Evolutionary conservation across 1,139 yeast species (phyloP), one percentile per base, ranked within the genome.

Genomic region (Pichia sp.): DNA sequence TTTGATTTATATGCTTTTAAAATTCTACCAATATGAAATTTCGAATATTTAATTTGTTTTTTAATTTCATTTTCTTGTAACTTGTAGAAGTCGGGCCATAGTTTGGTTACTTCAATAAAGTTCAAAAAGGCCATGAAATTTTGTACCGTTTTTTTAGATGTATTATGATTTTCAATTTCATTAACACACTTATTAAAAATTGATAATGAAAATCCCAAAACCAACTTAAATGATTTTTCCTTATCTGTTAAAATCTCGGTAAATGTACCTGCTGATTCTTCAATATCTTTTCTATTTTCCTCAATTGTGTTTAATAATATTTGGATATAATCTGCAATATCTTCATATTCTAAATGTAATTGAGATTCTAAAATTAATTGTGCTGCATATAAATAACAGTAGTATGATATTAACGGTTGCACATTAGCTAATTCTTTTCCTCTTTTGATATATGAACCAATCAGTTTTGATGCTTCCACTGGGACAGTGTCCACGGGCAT

Each of bases 251-350:
- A 70, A 7, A 85, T 75, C 4, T 49, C 53, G 2, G 49, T 46
- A 11, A 54, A 19, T 19, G 43, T 36, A 2, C 48, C 34, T 6
- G 51, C 42, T 13, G 70, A 72, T 14, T 67, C 71, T 52, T 67
- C 53, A 53, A 67, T 55, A 31, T 62, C 58, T 34, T 63, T 67
- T 62, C 81, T 83, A 45, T 71, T 62, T 3, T 64, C 53, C 62
- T 88, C 96, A 36, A 89, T 78, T 5, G 79, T 79, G 62, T 83
- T 91, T 54, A 88, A 70, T 52, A 88, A 69, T 7, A 63, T 61
- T 48, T 83, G 72, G 0, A 89, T 85, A 62, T 80, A 84, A 2
- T 59, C 61, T 38, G 86, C 87, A 22, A 79, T 77, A 5, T 74
- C 80, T 16, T 73, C 70, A 53, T 79, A 76, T 2, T 68, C 62